Evolutionary conservation across 176 grass and related monocot species (phyloP), one percentile per base, ranked within the genome.

Genomic region (Zea mays): DNA sequence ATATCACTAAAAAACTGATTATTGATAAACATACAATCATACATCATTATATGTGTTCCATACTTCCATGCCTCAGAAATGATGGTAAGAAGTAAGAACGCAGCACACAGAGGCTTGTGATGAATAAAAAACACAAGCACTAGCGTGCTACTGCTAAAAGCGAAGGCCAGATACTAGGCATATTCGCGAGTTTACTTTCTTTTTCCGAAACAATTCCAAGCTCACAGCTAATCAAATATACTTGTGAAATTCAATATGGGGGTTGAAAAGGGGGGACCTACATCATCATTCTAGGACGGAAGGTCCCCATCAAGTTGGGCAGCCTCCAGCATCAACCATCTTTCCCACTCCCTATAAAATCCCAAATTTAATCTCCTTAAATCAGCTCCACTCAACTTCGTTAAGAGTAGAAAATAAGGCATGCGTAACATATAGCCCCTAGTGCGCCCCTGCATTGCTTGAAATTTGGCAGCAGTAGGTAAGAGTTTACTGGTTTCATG

Each of bases 291-390:
- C 82, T 84, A 94, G 80, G 84, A 78, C 51, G 87, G 76, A 78
- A 67, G 68, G 85, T 74, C 78, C 86, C 80, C 76, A 14, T 84
- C 82, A 87, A 81, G 83, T 71, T 84, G 82, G 79, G 78, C 56
- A 74, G 84, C 58, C 84, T 83, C 89, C 82, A 83, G 84, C 70
- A 86, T 98, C 92, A 98, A 92, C 95, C 95, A 92, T 98, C 87
- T 69, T 98, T 83, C 87, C 91, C 91, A 94, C 77, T 87, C 70
- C 94, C 90, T 97, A 93, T 91, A 83, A 97, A 97, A 91, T 88
- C 89, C 69, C 89, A 92, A 88, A 86, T 89, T 88, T 89, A 81
- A 81, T 85, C 61, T 89, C 59, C 59, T 89, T 77, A 72, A 38
- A 85, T 60, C 3, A 85, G 59, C 21, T 72, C 16, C 47, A 42